These are phyloP conservation scores for Neofusicoccum laricinum DNA, from an alignment of 2,329 filamentous ascomycete genomes.

Conservation along the genomic window DNA sequence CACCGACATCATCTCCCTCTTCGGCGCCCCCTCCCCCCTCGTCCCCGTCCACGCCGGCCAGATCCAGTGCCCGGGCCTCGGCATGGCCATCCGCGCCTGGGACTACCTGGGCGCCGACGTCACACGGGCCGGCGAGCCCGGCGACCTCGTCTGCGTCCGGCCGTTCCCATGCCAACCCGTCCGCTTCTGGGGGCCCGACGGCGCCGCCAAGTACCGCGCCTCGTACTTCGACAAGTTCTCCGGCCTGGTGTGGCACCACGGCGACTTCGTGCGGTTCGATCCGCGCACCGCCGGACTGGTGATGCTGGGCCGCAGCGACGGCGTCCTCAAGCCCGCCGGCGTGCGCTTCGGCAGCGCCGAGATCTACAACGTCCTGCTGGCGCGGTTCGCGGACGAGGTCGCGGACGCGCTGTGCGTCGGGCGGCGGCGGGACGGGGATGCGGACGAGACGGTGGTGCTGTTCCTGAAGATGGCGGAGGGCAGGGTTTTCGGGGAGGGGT, in stretches of 20 bases:
- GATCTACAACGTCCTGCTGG: slow-evolving; percentile 91
- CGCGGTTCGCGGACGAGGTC: slow-evolving; percentile 74
- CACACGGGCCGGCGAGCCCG: slow-evolving; percentile 63
- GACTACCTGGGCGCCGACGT: slow-evolving; percentile 57
- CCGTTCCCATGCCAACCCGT: slow-evolving; percentile 91
- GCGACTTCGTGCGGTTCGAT: slow-evolving; percentile 80
- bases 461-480: slow-evolving; percentile 76
- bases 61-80: slow-evolving; percentile 49
- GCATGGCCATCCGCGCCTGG: slow-evolving; percentile 51
- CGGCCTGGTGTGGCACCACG: slow-evolving; percentile 80
- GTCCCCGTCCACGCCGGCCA: slow-evolving; percentile 50
- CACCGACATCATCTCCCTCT: slow-evolving; percentile 94
- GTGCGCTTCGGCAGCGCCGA: slow-evolving; percentile 92
- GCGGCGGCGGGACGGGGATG: slow-evolving; percentile 65
- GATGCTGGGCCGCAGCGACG: slow-evolving; percentile 91
- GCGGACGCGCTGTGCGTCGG: slow-evolving; percentile 89
- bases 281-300: slow-evolving; percentile 71
- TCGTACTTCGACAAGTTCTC: slow-evolving; percentile 88
- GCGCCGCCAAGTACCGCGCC: slow-evolving; percentile 71
- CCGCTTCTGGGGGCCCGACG: slow-evolving; percentile 75
- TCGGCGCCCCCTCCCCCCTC: slow-evolving; percentile 72
- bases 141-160: slow-evolving; percentile 81
- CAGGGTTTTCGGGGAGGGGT: slow-evolving; percentile 51
- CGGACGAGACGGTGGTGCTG: slow-evolving; percentile 81
- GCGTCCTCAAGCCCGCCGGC: slow-evolving; percentile 86